Evolutionary conservation across 164 flowering plant genomes (phyloP).

Genomic region (Houttuynia cordata): DNA sequence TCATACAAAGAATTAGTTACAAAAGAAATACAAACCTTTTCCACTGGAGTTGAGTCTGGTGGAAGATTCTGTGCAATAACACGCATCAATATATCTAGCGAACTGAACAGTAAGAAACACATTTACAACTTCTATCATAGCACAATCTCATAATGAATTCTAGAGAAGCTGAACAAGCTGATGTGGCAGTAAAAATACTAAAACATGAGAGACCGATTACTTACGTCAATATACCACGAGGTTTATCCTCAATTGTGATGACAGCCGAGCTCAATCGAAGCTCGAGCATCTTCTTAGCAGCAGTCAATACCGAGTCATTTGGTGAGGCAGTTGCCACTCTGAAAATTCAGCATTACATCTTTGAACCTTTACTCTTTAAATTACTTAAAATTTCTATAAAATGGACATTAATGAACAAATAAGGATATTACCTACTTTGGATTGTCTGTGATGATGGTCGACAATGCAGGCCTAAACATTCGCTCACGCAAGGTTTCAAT

Average conservation of each 20-base stretch:
- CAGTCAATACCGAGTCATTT: constrained; percentile 64
- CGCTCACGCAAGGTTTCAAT: constrained; percentile 81
- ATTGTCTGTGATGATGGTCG: constrained; percentile 82
- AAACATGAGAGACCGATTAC: constrained; percentile 10
- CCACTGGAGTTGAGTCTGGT: constrained; percentile 65
- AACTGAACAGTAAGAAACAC: constrained; percentile 25
- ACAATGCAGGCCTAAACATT: constrained; percentile 80
- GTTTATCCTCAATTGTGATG: constrained; percentile 68
- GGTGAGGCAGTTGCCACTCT: constrained; percentile 76
- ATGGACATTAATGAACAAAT: constrained; percentile 3
- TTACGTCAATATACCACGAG: constrained; percentile 89
- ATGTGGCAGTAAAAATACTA: background rate
- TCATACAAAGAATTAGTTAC: no score
- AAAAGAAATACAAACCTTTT: constrained; percentile 43
- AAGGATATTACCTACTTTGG: constrained; percentile 94
- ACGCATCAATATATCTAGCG: constrained; percentile 94
- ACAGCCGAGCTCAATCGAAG: constrained; percentile 48
- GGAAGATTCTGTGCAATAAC: constrained; percentile 78
- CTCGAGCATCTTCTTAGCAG: constrained; percentile 87
- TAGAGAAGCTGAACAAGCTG: background rate
- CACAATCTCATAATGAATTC: background rate
- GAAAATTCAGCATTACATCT: constrained; percentile 6
- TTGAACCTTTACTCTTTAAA: background rate
- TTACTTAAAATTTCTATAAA: no score
- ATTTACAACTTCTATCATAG: background rate